Conservation (phyloP, 1,139 yeast species). For the Kazachstania sp. region DNA sequence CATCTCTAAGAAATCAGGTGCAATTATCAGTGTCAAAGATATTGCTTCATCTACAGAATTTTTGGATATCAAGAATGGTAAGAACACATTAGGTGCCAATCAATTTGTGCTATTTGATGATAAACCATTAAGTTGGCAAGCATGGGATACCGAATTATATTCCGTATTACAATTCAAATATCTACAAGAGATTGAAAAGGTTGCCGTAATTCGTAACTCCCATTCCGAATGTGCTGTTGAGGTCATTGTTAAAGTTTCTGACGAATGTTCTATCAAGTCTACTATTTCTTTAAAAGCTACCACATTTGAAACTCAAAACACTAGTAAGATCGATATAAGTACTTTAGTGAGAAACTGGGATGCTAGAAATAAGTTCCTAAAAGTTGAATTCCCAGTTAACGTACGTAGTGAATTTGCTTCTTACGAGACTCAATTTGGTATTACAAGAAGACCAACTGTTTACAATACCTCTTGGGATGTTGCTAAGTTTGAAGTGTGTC, state of each 20-base stretch:
- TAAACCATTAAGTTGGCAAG: conserved; percentile 83
- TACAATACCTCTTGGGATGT: conserved; percentile 92
- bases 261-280: conserved; percentile 52
- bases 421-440: conserved; percentile 90
- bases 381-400: conserved; percentile 90
- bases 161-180: conserved; percentile 63
- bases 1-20: conserved; percentile 49
- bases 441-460: conserved; percentile 87
- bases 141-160: conserved; percentile 95
- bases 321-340: conserved; percentile 43
- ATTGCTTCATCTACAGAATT: conserved; percentile 53
- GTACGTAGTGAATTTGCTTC: conserved; percentile 66
- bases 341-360: conserved; percentile 69
- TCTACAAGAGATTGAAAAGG: conserved; percentile 36
- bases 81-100: conserved; percentile 53
- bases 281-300: conserved; percentile 63
- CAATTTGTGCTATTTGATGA: conserved; percentile 78
- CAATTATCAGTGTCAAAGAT: conserved; percentile 61
- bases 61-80: conserved; percentile 47
- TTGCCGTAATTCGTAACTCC: conserved; percentile 46
- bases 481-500: conserved; percentile 93
- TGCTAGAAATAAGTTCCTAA: conserved; percentile 77
- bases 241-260: conserved; percentile 34
- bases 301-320: conserved; percentile 28
- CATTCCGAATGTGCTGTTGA: conserved; percentile 55